A percentile compares a stretch with the other conserved stretches of the same genome.
Conservation (phyloP, 148 eudicot genomes). For the Pharnaceum exiguum region DNA sequence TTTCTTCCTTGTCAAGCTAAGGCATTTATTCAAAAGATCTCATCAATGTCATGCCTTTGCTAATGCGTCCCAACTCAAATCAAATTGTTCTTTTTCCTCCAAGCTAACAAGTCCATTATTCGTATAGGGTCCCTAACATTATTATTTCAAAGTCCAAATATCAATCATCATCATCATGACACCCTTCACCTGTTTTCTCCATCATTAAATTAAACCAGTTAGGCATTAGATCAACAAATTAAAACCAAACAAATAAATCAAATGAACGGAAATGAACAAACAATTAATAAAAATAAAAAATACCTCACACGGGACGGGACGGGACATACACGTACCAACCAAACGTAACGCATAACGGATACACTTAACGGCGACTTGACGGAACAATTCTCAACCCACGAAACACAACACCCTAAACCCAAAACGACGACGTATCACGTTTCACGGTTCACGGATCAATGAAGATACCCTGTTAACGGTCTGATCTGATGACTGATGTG, state of each 20-base stretch:
- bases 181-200: background rate
- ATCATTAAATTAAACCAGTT: background rate
- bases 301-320: constrained; percentile 13
- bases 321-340: background rate
- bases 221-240: background rate
- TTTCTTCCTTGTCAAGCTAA: background rate
- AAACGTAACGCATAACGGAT: constrained; percentile 1
- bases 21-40: constrained; percentile 4
- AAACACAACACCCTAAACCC: too few species aligned
- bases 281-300: background rate
- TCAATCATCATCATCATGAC: background rate
- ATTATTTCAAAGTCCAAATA: constrained; percentile 1
- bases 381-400: too few species aligned
- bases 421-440: background rate
- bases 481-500: background rate
- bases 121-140: too few species aligned
- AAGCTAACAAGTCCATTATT: too few species aligned
- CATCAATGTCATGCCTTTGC: too few species aligned
- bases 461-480: background rate
- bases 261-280: background rate
- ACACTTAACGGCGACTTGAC: constrained; percentile 15
- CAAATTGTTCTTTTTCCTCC: too few species aligned
- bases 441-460: background rate
- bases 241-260: background rate
- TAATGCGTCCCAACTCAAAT: too few species aligned